phyloP scores from a whole-genome alignment of 352 stramenopile genomes.

The Pythium chondricola region DNA sequence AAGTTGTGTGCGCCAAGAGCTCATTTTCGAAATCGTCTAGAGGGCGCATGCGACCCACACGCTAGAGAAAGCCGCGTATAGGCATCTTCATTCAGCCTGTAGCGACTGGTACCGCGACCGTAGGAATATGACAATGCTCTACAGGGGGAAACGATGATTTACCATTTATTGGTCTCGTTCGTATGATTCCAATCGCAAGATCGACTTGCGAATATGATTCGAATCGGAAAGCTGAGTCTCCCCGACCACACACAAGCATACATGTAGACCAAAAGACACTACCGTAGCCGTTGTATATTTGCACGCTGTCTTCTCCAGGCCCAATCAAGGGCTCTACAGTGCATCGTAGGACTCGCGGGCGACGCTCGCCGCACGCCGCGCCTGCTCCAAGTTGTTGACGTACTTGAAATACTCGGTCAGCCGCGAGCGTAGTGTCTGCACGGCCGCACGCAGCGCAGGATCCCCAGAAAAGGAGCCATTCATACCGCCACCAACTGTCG shows the following conservation, averaged over 20 bases:
- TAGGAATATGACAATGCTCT: too few species aligned
- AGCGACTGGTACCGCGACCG: neutral
- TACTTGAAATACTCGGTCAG: constrained; percentile 51
- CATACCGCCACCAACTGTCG: neutral
- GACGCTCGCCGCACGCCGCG: constrained; percentile 35
- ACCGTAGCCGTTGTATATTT: neutral
- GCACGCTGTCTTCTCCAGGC: neutral
- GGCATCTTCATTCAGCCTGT: constrained; percentile 4
- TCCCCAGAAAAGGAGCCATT: neutral
- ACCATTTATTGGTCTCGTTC: constrained; percentile 66
- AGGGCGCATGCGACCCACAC: too few species aligned
- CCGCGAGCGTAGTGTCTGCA: constrained; percentile 32
- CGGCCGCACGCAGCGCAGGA: constrained; percentile 21
- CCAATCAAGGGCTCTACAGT: neutral
- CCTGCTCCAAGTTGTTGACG: constrained; percentile 42
- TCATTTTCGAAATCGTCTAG: constrained; percentile 1
- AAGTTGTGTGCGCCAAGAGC: too few species aligned
- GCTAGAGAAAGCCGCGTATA: too few species aligned
- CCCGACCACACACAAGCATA: constrained; percentile 7
- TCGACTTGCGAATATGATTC: constrained; percentile 37
- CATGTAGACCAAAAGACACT: neutral
- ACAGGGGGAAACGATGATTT: constrained; percentile 39
- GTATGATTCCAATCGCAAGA: constrained; percentile 38
- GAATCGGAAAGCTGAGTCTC: constrained; percentile 52
- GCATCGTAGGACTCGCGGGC: constrained; percentile 23